Evolutionary conservation across 306 rosid species (phyloP).

Genomic region (Prunus kanzakura): DNA sequence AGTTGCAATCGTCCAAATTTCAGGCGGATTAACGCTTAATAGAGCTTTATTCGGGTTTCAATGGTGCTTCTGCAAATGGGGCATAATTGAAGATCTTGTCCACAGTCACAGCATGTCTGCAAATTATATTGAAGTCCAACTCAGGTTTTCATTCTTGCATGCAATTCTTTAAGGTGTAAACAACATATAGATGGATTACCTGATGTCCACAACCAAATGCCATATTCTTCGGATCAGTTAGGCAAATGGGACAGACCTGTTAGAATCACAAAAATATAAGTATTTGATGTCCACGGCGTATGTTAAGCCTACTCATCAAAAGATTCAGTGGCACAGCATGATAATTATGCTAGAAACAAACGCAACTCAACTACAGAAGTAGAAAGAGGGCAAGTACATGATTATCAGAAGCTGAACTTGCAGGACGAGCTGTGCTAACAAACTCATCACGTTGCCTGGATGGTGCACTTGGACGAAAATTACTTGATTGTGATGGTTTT

Average conservation of each 20-base stretch:
- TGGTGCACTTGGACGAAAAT: conserved; percentile 56
- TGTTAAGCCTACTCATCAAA: not conserved
- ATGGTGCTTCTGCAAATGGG: conserved; percentile 85
- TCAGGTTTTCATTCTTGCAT: conserved; percentile 12
- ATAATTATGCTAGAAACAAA: not conserved
- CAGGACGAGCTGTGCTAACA: conserved; percentile 20
- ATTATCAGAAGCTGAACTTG: conserved; percentile 61
- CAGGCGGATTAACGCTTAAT: conserved; percentile 28
- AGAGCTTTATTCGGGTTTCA: conserved; percentile 69
- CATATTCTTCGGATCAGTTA: conserved; percentile 61
- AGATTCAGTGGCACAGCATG: not conserved
- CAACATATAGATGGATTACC: conserved; percentile 40
- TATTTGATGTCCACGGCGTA: not conserved
- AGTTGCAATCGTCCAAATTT: conserved; percentile 16
- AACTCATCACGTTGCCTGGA: conserved; percentile 30
- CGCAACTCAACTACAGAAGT: not conserved
- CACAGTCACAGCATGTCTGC: conserved; percentile 96
- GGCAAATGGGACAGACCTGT: conserved; percentile 86
- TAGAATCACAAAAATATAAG: conserved; percentile 10
- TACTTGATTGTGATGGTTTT: conserved; percentile 48
- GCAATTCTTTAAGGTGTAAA: not conserved
- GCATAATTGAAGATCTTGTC: conserved; percentile 66
- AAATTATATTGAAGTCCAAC: not conserved
- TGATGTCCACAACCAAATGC: conserved; percentile 98
- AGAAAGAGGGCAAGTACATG: conserved; percentile 44